Evolutionary conservation across 306 rosid species (phyloP).

Genomic region (Cucurbita moschata): DNA sequence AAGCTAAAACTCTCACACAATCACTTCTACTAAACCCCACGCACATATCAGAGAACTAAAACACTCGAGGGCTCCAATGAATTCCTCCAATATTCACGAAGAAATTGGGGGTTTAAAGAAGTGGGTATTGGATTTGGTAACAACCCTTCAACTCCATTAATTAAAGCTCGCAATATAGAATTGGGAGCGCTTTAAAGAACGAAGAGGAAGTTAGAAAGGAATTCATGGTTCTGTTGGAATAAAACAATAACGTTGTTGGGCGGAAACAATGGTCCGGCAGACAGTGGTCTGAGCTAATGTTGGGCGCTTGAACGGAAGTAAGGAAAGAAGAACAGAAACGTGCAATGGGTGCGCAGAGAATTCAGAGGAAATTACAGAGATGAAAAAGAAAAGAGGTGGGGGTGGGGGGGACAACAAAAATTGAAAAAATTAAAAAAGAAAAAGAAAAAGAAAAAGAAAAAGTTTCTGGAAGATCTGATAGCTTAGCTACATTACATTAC

Average conservation of each 20-base stretch:
- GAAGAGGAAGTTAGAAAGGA: background rate
- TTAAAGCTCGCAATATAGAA: conserved; percentile 8
- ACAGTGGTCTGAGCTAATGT: conserved; percentile 19
- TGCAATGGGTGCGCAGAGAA: conserved; percentile 35
- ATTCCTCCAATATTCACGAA: background rate
- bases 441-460: background rate
- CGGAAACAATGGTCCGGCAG: conserved; percentile 13
- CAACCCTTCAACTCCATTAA: conserved; percentile 29
- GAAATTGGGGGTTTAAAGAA: conserved; percentile 18
- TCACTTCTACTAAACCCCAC: background rate
- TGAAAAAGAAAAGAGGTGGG: conserved; percentile 1
- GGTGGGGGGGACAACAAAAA: background rate
- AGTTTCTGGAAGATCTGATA: conserved; percentile 11
- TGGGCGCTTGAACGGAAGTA: conserved; percentile 20
- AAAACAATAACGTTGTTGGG: conserved; percentile 5
- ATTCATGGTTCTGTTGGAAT: conserved; percentile 9
- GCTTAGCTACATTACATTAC: background rate
- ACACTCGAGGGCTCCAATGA: background rate
- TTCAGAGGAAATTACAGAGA: conserved; percentile 21
- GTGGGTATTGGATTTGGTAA: conserved; percentile 45
- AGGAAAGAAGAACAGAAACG: conserved; percentile 36
- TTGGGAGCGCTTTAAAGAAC: background rate
- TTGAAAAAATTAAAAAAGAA: background rate
- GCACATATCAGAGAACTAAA: background rate
- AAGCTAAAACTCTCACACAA: conserved; percentile 10